A percentile compares a stretch with the other conserved stretches of the same genome.
Conservation (phyloP, 23 red algal genomes). For the Cyanidium caldarium region DNA sequence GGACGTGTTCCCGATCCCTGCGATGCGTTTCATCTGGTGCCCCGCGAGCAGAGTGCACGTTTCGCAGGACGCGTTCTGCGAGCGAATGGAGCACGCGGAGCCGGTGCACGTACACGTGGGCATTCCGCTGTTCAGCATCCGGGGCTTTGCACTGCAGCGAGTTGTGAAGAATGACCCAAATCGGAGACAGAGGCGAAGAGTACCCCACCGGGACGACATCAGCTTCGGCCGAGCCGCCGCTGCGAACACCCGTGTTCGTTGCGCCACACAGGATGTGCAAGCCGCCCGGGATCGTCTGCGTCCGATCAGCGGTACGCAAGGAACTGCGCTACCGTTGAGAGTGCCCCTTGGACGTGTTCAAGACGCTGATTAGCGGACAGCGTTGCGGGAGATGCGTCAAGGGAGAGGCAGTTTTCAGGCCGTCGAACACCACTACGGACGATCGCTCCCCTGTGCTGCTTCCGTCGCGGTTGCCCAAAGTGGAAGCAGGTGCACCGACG, state of each 20-base stretch:
- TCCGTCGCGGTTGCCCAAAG: not conserved
- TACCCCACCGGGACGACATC: too few relatives aligned
- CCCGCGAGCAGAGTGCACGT: not conserved
- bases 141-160: slow-evolving; percentile 7
- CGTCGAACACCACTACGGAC: too few relatives aligned
- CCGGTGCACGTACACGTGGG: not conserved
- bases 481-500: too few relatives aligned
- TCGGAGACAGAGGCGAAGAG: too few relatives aligned
- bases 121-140: not conserved
- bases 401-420: too few relatives aligned
- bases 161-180: not conserved
- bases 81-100: not conserved
- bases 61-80: not conserved
- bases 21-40: slow-evolving; percentile 6
- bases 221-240: not conserved
- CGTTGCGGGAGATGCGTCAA: not conserved
- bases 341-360: not conserved
- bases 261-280: not conserved
- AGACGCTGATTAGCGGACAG: not conserved
- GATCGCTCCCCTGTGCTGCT: not conserved
- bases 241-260: not conserved
- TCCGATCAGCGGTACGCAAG: not conserved
- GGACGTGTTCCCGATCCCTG: not conserved
- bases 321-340: not conserved
- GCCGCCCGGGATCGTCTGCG: not conserved